A percentile compares a stretch with the other conserved stretches of the same genome.
Evolutionary conservation across 2,329 filamentous ascomycete species (phyloP).

Genomic region (Colletotrichum plurivorum): DNA sequence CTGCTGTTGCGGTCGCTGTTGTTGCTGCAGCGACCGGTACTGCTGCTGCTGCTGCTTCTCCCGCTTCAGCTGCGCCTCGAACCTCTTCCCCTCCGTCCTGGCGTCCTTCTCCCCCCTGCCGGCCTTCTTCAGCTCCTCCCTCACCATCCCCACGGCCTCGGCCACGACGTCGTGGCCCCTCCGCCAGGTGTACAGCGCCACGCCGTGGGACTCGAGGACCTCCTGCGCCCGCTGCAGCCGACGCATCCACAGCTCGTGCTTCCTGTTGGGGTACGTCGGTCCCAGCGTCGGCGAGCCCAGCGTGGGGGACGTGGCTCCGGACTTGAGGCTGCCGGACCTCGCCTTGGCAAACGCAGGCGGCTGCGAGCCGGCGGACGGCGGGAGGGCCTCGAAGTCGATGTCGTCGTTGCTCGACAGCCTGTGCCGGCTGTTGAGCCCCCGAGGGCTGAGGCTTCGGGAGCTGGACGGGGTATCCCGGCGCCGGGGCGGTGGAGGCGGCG

Average conservation of each 20-base stretch:
- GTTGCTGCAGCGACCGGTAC: conserved; percentile 16
- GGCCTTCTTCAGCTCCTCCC: conserved; percentile 64
- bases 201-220: conserved; percentile 73
- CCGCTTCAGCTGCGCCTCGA: conserved; percentile 37
- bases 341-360: conserved; percentile 44
- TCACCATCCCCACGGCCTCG: conserved; percentile 76
- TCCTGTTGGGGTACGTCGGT: conserved; percentile 68
- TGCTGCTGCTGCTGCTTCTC: conserved; percentile 34
- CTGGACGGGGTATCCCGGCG: conserved; percentile 58
- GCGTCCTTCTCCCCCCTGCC: conserved; percentile 43
- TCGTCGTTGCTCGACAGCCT: conserved; percentile 55
- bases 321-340: conserved; percentile 46
- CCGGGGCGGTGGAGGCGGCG: conserved; percentile 64
- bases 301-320: conserved; percentile 51
- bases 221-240: conserved; percentile 77
- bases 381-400: conserved; percentile 57
- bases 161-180: conserved; percentile 78
- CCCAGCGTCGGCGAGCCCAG: conserved; percentile 51
- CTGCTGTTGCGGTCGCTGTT: background rate
- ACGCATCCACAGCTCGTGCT: conserved; percentile 80
- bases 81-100: conserved; percentile 40
- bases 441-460: conserved; percentile 50
- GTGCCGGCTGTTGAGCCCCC: conserved; percentile 49
- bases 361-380: conserved; percentile 46
- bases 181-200: conserved; percentile 81